Evolutionary conservation across 2,329 filamentous ascomycete species (phyloP).

Genomic region (Metarhizium robertsii): DNA sequence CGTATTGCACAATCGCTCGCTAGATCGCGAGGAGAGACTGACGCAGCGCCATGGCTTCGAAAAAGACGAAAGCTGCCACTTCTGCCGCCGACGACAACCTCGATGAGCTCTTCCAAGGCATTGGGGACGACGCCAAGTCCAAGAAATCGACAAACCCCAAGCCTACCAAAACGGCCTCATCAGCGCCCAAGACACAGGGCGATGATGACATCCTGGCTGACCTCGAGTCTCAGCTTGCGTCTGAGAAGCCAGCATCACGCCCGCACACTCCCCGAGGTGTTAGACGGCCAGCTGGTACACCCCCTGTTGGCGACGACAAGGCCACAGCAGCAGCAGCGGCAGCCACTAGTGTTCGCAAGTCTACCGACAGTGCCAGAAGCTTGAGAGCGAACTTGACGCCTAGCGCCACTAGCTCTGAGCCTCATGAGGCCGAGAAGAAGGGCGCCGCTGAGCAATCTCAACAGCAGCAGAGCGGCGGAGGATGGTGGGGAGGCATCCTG

Average conservation of each 20-base stretch:
- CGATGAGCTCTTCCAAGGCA: constrained; percentile 55
- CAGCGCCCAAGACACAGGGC: constrained; percentile 36
- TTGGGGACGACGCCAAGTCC: constrained; percentile 41
- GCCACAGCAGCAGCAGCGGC: constrained; percentile 12
- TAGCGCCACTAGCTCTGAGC: constrained; percentile 53
- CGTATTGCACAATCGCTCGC: background rate
- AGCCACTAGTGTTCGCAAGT: constrained; percentile 47
- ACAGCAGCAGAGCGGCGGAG: constrained; percentile 43
- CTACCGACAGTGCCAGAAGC: constrained; percentile 65
- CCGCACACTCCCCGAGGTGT: constrained; percentile 69
- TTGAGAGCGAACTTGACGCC: constrained; percentile 65
- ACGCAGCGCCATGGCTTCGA: constrained; percentile 44
- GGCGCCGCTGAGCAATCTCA: constrained; percentile 33
- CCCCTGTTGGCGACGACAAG: constrained; percentile 57
- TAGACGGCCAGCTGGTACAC: constrained; percentile 37
- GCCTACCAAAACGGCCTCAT: constrained; percentile 36
- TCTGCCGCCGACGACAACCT: constrained; percentile 49
- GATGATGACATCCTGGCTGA: constrained; percentile 79
- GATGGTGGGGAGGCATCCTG: constrained; percentile 84
- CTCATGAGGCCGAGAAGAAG: constrained; percentile 48
- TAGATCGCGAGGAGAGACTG: background rate
- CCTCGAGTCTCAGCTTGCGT: constrained; percentile 63
- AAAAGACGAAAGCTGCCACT: constrained; percentile 45
- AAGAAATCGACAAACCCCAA: constrained; percentile 38
- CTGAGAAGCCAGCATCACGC: constrained; percentile 61